Conservation (phyloP, 371 early-diverging fungal species). For the Apophysomyces elegans region DNA sequence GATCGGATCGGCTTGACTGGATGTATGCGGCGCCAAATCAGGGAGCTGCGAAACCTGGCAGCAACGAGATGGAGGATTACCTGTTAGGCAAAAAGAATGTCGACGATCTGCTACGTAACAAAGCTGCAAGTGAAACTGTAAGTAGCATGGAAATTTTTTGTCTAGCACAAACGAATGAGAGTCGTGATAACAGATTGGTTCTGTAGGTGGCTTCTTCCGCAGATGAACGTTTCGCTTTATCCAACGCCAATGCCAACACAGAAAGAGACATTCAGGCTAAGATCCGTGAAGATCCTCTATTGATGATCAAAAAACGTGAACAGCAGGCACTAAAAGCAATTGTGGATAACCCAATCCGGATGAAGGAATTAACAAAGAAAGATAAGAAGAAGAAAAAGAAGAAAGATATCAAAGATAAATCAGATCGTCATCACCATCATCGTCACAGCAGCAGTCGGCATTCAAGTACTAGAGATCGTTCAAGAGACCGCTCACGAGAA, state of each 20-base stretch:
- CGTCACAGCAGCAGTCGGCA: slow-evolving; percentile 3
- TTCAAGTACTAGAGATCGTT: slow-evolving; percentile 1
- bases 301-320: slow-evolving; percentile 86
- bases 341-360: slow-evolving; percentile 74
- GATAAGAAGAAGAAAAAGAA: slow-evolving; percentile 55
- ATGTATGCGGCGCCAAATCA: slow-evolving; percentile 87
- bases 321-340: slow-evolving; percentile 80
- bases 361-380: slow-evolving; percentile 60
- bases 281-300: slow-evolving; percentile 90
- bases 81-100: slow-evolving; percentile 89
- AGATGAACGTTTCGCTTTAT: slow-evolving; percentile 39
- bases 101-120: slow-evolving; percentile 67
- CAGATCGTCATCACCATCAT: slow-evolving; percentile 11
- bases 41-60: slow-evolving; percentile 50
- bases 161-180: background rate
- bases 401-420: slow-evolving; percentile 16
- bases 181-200: background rate
- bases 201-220: slow-evolving; percentile 24
- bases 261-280: slow-evolving; percentile 84
- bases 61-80: slow-evolving; percentile 84
- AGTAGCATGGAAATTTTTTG: slow-evolving; percentile 15
- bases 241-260: slow-evolving; percentile 74
- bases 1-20: slow-evolving; percentile 88
- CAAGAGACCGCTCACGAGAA: slow-evolving; percentile 3
- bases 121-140: slow-evolving; percentile 50